Base-by-base conservation (phyloP, 768 basidiomycete genomes). In the Leucosporidium scottii region DNA sequence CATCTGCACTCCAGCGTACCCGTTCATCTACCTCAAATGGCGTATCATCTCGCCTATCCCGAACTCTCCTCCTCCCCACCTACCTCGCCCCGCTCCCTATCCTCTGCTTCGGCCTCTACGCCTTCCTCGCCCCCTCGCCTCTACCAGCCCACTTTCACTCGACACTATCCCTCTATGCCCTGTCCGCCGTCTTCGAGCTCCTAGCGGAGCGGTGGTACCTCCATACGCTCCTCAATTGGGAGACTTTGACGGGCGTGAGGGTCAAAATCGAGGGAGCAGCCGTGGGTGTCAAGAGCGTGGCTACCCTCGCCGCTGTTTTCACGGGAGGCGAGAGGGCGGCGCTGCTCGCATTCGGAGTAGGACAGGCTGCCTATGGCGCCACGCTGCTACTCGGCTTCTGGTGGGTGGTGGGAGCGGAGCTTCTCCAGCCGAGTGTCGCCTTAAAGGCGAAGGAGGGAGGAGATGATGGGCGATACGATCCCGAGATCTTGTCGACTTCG, bases 221-320 rank as follows among this genome's bases (percentile, higher is more conserved):
- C 73, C 78, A 84, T 74, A 87, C 86, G 7, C 87, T 89, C 81
- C 59, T 75, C 17, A 58, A 67, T 3, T 79, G 82, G 58, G 83
- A 88, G 68, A 81, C 88, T 27, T 82, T 83, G 62, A 87, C 91
- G 36, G 79, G 82, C 30, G 79, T 88, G 13, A 83, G 96, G 39
- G 88, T 97, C 0, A 83, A 84, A 53, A 90, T 92, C 4, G 94
- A 99, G 79, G 96, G 91, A 4, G 78, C 84, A 3, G 93, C 87
- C 25, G 87, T 96, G 12, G 84, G 87, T 15, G 71, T 79, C 55
- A 92, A 91, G 79, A 86, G 91, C 1, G 61, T 89, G 13, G 79
- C 82, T 15, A 91, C 92, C 0, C 87, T 96, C 68, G 70, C 83
- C 6, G 80, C 86, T 3, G 81, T 97, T 31, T 76, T 86, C 1